Base-by-base conservation (phyloP, 495 filamentous ascomycete species). In the Extremus antarcticus region DNA sequence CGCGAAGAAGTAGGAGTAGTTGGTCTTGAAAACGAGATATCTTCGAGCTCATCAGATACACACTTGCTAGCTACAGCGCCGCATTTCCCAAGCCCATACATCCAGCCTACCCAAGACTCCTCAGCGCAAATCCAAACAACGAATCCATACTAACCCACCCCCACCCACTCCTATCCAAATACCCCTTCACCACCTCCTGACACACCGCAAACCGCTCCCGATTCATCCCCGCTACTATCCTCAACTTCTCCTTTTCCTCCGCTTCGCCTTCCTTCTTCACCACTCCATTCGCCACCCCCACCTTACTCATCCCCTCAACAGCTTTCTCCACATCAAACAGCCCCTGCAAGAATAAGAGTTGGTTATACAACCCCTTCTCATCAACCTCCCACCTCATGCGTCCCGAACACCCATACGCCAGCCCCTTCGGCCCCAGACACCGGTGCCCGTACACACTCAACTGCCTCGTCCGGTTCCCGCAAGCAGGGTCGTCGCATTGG, bases 141-240 rank as follows among this genome's bases (percentile, higher is more conserved):
- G 74, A 81, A 70, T 91, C 89, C 92, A 97, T 98, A 54, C 87
- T 87, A 52, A 98, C 92, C 89, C 89, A 97, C 70, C 86, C 86
- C 66, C 90, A 75, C 32, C 94, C 92, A 74, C 89, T 95, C 75
- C 89, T 92, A 66, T 87, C 87, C 69, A 98, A 69, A 72, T 96
- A 94, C 65, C 70, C 82, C 56, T 88, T 88, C 11, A 94, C 89
- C n/a, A 87, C 82, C 1, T 75, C 78, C 71, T 78, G 83, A 46
- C 90, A 72, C 8, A 86, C 88, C 17, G 63, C 78, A 66, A 97
- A 97, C 63, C 88, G 69, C 32, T 72, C 73, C 25, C 85, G 73
- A 67, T 97, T 97, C 66, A 86, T 80, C 64, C 86, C 86, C 24
- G 80, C 88, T 60, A 96, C 75, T 32, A 82, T 82, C 13, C 75